Base-by-base conservation (phyloP, 1,284 basidiomycete genomes). In the Rhodotorula sp. region DNA sequence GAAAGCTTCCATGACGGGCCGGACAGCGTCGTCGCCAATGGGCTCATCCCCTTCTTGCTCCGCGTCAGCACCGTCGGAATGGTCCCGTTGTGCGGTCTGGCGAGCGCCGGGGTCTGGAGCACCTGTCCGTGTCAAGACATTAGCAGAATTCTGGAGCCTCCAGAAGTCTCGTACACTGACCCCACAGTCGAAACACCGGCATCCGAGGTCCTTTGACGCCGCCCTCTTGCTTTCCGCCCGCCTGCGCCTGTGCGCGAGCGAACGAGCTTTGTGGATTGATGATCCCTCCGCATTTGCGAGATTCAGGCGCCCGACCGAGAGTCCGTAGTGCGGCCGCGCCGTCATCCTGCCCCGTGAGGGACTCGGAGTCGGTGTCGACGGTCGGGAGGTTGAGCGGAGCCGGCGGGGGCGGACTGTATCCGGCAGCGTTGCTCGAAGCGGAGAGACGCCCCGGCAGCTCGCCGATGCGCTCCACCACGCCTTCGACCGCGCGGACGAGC, bases 101-200 rank as follows among this genome's bases (percentile, higher is more conserved):
- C 66, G 49, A 26, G 42, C 65, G 30, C 62, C 55, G 20, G 68
- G 72, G 0, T 66, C 60, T 2, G 72, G 72, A 1, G 68, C 69
- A 14, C 72, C 72, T 73, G 62, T 42, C 6, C 1, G 20, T 3
- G 30, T 24, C 12, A 5, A 10, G 55, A 26, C n/a, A n/a, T 3
- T 26, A 14, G 33, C 1, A 6, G 26, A 14, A 14, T 18, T 29
- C 15, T 15, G 1, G 12, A 45, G 1, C 2, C 4, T 18, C 5
- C 12, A 17, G 1, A 20, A 59, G 14, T 24, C 14, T 4, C 2
- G 24, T 14, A 46, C 18, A 57, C 63, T 48, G 33, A 68, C 72
- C 72, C 72, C 72, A 73, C 6, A 73, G 37, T 0, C 71, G 37
- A 42, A 72, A 58, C 0, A 57, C 70, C 4, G 72, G 72, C 66